Percentiles rank a stretch among this genome's conserved stretches.
Conservation (phyloP, 768 basidiomycete genomes). For the Calocera cornea region DNA sequence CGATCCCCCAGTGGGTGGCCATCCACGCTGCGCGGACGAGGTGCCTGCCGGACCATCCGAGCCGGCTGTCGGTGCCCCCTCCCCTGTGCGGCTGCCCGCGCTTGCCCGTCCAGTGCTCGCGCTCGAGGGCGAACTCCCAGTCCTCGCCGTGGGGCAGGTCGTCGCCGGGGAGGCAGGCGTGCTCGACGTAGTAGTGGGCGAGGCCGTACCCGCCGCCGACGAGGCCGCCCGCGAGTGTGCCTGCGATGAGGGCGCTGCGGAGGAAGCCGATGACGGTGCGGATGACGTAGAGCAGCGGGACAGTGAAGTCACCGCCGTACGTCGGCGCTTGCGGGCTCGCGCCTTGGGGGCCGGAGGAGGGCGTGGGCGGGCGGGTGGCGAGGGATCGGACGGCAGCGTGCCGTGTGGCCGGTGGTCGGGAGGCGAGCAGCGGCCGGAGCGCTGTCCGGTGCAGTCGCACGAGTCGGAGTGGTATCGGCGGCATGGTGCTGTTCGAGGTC, state of each 20-base stretch:
- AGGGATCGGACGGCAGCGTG: background rate
- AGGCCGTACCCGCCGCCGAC: background rate
- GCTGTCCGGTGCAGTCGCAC: too few species aligned
- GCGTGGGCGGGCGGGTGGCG: background rate
- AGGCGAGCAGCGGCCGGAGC: too few species aligned
- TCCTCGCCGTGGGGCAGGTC: background rate
- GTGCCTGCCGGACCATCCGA: conserved; percentile 49
- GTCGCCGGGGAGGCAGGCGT: background rate
- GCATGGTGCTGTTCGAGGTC: too few species aligned
- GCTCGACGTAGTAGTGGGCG: background rate
- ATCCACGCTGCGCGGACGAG: conserved; percentile 60
- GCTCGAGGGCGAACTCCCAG: background rate
- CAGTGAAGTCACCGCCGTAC: background rate
- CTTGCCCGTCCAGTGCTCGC: background rate
- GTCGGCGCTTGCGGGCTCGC: background rate
- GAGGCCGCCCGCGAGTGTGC: background rate
- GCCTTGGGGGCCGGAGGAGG: background rate
- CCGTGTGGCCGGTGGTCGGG: too few species aligned
- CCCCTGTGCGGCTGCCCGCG: background rate
- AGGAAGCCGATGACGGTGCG: background rate
- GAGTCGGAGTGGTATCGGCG: too few species aligned
- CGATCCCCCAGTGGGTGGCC: conserved; percentile 49
- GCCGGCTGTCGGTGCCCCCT: conserved; percentile 60
- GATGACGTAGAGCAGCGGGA: background rate
- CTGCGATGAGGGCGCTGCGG: background rate